phyloP scores from a whole-genome alignment of 169 alveolate genomes.

The Cryptosporidium bovis region DNA sequence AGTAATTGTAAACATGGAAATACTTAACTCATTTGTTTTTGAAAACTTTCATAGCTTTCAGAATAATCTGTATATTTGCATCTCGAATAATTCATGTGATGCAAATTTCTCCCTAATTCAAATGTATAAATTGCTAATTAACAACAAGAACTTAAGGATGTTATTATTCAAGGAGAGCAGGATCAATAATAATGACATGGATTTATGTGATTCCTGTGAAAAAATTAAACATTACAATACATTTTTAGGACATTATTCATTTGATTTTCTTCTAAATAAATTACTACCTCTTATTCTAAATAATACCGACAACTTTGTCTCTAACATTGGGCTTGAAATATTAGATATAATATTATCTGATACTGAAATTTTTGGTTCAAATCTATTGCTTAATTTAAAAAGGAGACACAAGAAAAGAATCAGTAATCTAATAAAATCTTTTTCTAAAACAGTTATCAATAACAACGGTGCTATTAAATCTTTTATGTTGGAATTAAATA shows the following conservation, averaged over 20 bases:
- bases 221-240: too few relatives aligned
- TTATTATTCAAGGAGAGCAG: too few relatives aligned
- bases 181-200: too few relatives aligned
- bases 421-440: too few relatives aligned
- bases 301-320: background rate
- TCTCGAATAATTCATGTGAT: background rate
- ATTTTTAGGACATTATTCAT: background rate
- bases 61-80: background rate
- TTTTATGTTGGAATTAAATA: constrained; percentile 3
- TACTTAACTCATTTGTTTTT: background rate
- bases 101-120: background rate
- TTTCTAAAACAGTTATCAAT: too few relatives aligned
- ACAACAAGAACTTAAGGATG: background rate
- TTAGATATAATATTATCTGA: constrained; percentile 13
- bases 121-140: constrained; percentile 22
- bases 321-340: constrained; percentile 33
- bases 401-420: too few relatives aligned
- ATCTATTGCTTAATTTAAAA: too few relatives aligned
- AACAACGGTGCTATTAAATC: background rate
- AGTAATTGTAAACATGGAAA: background rate
- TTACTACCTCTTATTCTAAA: background rate
- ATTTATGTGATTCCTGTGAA: too few relatives aligned
- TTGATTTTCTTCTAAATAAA: background rate
- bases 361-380: background rate
- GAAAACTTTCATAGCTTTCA: constrained; percentile 17